Base-by-base conservation (phyloP, 352 stramenopile genomes). In the Phytopythium ostracodes region DNA sequence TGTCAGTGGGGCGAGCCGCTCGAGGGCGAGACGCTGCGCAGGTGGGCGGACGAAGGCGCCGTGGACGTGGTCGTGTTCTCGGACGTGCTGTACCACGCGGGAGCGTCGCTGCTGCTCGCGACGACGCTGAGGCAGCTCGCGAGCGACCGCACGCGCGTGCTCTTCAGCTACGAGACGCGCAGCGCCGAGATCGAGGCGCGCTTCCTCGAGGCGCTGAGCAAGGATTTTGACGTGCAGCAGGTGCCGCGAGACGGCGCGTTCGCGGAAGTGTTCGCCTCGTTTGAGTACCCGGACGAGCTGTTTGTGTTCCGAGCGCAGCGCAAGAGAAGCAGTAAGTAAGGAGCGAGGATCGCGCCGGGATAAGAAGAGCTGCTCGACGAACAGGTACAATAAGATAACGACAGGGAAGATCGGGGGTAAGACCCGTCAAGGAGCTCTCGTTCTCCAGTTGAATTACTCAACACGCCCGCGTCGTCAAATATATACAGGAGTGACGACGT, bases 81-180 rank as follows among this genome's bases (percentile, higher is more conserved):
- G 17, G 77, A 86, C 36, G 74, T 84, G 59, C 60, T 84, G 31
- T 86, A 86, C 51, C 73, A 86, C 51, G 60, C 56, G 27, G 70
- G 62, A 1, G 75, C 72, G 3, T 79, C 71, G 25, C 58, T 73
- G 22, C 33, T 77, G 52, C 65, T 86, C 33, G 64, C 78, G 7
- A 42, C 68, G 55, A 80, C 77, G n/a, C 42, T 86, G 25, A 36
- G 58, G 27, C 33, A 62, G 46, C 42, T 86, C 20, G 64, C 59
- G 55, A 68, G 56, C 20, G 59, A 60, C 38, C 44, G 42, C 1
- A 79, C 67, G 9, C 47, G 72, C 53, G 67, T 86, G 17, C 68
- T 75, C 40, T 77, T 86, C 46, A 72, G 66, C 29, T 81, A 74
- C 64, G 77, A 86, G 46, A 79, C 72, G 7, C 70, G 77, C 29